These are phyloP conservation scores for Trichoderma sp. DNA, from an alignment of 2,329 filamentous ascomycete species.

Conservation along the genomic window DNA sequence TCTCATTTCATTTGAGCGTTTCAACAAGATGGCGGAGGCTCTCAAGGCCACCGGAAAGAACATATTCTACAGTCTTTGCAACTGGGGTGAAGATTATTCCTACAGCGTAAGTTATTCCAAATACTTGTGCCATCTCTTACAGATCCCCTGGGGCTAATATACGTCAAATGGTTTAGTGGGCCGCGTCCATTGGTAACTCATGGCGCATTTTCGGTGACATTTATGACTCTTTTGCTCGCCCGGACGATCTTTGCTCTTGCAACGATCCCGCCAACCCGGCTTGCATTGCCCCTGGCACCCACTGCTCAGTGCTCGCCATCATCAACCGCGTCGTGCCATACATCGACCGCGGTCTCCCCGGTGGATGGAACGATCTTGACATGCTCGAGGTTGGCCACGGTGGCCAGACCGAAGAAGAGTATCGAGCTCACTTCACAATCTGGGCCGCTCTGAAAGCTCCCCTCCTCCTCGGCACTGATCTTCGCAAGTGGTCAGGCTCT, in stretches of 20 bases:
- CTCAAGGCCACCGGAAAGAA: conserved; percentile 32
- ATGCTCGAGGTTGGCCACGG: conserved; percentile 19
- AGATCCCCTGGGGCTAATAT: not conserved
- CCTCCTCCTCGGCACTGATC: conserved; percentile 41
- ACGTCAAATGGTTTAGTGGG: not conserved
- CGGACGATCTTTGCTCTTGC: conserved; percentile 16
- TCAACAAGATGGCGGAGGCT: conserved; percentile 32
- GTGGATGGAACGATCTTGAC: conserved; percentile 19
- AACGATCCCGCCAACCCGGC: conserved; percentile 14
- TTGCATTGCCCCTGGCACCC: conserved; percentile 16
- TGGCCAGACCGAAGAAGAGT: conserved; percentile 18
- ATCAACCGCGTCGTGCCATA: conserved; percentile 15
- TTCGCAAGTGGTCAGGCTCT: conserved; percentile 28
- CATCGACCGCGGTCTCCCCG: conserved; percentile 11
- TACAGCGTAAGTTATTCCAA: not conserved
- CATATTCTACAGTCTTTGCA: conserved; percentile 35
- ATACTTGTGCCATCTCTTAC: accelerated
- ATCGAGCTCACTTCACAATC: conserved; percentile 40
- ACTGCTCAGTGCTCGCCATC: conserved; percentile 17
- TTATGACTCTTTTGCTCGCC: conserved; percentile 31
- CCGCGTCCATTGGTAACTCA: conserved; percentile 27
- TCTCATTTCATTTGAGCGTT: conserved; percentile 17
- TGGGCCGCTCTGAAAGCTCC: conserved; percentile 46
- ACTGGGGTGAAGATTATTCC: conserved; percentile 30
- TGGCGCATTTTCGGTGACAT: conserved; percentile 37